Evolutionary conservation across 495 filamentous ascomycete genomes (phyloP).

Genomic region (Chaetomium cochliodes): DNA sequence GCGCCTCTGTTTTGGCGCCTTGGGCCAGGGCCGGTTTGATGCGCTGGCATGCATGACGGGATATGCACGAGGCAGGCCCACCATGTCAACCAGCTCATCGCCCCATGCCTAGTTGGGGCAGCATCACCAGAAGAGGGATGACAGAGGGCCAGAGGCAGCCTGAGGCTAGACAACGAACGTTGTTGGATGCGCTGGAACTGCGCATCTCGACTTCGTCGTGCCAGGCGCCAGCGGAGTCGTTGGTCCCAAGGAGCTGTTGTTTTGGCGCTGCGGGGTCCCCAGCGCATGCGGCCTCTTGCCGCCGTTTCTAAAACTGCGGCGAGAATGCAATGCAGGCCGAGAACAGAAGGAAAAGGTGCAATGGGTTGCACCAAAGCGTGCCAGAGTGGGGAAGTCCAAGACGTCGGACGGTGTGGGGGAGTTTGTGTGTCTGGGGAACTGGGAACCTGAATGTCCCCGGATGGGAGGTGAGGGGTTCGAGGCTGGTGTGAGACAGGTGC

Average conservation of each 20-base stretch:
- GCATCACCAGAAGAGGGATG: slow-evolving; percentile 26
- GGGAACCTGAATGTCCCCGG: background rate
- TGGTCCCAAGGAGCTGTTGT: too few species aligned
- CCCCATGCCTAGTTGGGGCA: slow-evolving; percentile 29
- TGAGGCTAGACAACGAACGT: background rate
- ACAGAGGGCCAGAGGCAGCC: slow-evolving; percentile 16
- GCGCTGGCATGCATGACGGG: slow-evolving; percentile 60
- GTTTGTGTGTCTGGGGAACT: slow-evolving; percentile 12
- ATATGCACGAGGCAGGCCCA: slow-evolving; percentile 55
- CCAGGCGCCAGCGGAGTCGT: background rate
- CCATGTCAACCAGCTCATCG: slow-evolving; percentile 43
- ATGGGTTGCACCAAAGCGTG: background rate
- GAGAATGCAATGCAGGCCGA: slow-evolving; percentile 4
- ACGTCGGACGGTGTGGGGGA: slow-evolving; percentile 10
- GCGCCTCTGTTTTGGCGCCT: slow-evolving; percentile 45
- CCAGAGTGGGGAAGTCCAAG: slow-evolving; percentile 12
- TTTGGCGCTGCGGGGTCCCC: background rate
- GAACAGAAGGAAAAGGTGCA: slow-evolving; percentile 2
- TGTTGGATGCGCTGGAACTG: background rate
- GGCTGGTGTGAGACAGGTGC: slow-evolving; percentile 21
- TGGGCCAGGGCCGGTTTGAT: slow-evolving; percentile 50
- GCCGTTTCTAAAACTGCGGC: slow-evolving; percentile 5
- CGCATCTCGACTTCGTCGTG: slow-evolving; percentile 18
- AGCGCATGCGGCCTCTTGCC: slow-evolving; percentile 17
- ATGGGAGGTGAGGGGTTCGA: slow-evolving; percentile 16